Conservation (phyloP, 2,329 filamentous ascomycete species). For the Ustulina deusta region DNA sequence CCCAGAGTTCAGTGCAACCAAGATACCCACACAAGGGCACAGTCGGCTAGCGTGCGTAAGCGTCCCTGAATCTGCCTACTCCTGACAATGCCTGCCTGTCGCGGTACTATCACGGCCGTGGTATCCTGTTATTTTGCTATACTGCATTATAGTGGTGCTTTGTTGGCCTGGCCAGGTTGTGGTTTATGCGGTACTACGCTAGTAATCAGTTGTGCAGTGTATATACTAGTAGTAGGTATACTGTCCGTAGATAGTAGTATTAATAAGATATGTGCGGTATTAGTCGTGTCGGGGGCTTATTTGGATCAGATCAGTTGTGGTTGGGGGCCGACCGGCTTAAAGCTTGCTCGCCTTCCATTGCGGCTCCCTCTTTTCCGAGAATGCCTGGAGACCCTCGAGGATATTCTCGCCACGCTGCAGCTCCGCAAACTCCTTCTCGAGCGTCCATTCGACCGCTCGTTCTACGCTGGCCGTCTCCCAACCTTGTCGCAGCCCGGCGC, state of each 20-base stretch:
- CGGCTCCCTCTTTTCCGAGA: slow-evolving; percentile 48
- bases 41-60: slow-evolving; percentile 2
- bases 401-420: slow-evolving; percentile 50
- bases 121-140: neutral
- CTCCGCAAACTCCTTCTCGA: slow-evolving; percentile 50
- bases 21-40: neutral
- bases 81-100: slow-evolving; percentile 2
- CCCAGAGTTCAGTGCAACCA: neutral
- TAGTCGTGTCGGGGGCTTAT: neutral
- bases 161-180: neutral
- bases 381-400: slow-evolving; percentile 48
- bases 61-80: neutral
- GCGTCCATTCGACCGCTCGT: slow-evolving; percentile 44
- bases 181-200: slow-evolving; percentile 8
- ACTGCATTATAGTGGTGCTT: neutral
- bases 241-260: neutral
- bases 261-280: slow-evolving; percentile 6
- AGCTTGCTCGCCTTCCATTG: slow-evolving; percentile 48
- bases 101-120: neutral
- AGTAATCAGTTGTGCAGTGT: neutral
- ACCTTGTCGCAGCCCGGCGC: slow-evolving; percentile 44
- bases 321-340: slow-evolving; percentile 21
- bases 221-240: neutral
- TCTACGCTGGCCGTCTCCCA: slow-evolving; percentile 49
- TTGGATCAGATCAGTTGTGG: neutral